Base-by-base conservation (phyloP, 108 stramenopile species). In the Chaetoceros muelleri region DNA sequence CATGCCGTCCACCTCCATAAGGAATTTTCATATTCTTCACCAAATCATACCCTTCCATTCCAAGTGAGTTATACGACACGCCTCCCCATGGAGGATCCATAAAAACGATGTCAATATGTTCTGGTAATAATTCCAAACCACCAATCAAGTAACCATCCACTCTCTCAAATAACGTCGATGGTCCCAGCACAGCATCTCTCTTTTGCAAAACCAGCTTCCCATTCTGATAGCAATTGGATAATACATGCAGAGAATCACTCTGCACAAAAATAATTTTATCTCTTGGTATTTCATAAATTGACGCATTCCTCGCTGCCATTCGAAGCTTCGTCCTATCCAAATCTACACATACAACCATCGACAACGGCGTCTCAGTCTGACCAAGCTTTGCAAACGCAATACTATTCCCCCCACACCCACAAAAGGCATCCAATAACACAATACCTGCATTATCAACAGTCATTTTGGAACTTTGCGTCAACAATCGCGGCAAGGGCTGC, bases 361-460 rank as follows among this genome's bases (percentile, higher is more conserved):
- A 80, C 13, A 88, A 21, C 67, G 54, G 30, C 76, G 48, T 10
- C 74, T 28, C 10, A 79, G 61, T 48, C n/a, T n/a, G n/a, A 84
- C 52, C 13, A 40, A 40, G 34, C 49, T 64, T 64, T 74, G 75
- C 59, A 85, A 92, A 73, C 82, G 92, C 61, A 78, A 83, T 62
- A 2, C 92, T 72, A 62, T 93, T 95, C 5, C 96, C 96, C 2
- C 96, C 96, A 58, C 88, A 90, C 21, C 96, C 96, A 46, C 90
- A 92, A 63, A 96, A 96, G 19, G 89, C 85, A 66, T 96, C 96
- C 2, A 95, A 67, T 17, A 95, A 69, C 19, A 93, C 81, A 50
- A 84, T 67, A 1, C 60, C 56, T 30, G 55, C 59, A 29, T 67
- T 28, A 24, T 49, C 44, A 25, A n/a, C n/a, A n/a, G n/a, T n/a